Evolutionary conservation across 2,329 filamentous ascomycete genomes (phyloP).

Genomic region (Alternaria sp.): DNA sequence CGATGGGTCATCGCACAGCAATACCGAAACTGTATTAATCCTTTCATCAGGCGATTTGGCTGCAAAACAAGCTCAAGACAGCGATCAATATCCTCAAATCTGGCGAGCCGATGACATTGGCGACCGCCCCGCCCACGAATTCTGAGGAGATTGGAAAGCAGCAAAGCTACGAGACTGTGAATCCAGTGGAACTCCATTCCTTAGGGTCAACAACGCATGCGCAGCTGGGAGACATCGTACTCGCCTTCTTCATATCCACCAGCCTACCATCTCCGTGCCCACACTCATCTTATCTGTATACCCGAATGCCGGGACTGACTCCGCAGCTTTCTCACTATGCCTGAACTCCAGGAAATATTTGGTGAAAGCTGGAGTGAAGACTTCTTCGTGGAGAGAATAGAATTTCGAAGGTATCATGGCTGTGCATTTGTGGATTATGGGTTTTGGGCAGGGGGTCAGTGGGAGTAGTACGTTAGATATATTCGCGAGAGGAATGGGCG

Average conservation of each 20-base stretch:
- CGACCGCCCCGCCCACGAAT: not conserved
- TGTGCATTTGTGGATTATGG: slow-evolving; percentile 52
- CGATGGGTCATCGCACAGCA: slow-evolving; percentile 42
- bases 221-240: slow-evolving; percentile 54
- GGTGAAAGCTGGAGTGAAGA: slow-evolving; percentile 36
- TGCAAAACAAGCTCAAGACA: slow-evolving; percentile 39
- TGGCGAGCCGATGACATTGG: not conserved
- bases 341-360: slow-evolving; percentile 40
- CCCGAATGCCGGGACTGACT: slow-evolving; percentile 46
- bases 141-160: slow-evolving; percentile 21
- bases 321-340: slow-evolving; percentile 37
- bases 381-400: slow-evolving; percentile 43
- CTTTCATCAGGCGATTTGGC: slow-evolving; percentile 44
- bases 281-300: slow-evolving; percentile 33
- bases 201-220: slow-evolving; percentile 36
- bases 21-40: slow-evolving; percentile 45
- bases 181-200: slow-evolving; percentile 38
- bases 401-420: slow-evolving; percentile 45
- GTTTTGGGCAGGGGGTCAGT: slow-evolving; percentile 56
- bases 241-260: slow-evolving; percentile 53
- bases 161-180: slow-evolving; percentile 45
- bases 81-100: slow-evolving; percentile 48
- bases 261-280: slow-evolving; percentile 39
- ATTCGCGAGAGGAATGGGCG: slow-evolving; percentile 63
- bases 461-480: slow-evolving; percentile 59